phyloP scores from a whole-genome alignment of 768 basidiomycete genomes.

The Leccinellum luteum region DNA sequence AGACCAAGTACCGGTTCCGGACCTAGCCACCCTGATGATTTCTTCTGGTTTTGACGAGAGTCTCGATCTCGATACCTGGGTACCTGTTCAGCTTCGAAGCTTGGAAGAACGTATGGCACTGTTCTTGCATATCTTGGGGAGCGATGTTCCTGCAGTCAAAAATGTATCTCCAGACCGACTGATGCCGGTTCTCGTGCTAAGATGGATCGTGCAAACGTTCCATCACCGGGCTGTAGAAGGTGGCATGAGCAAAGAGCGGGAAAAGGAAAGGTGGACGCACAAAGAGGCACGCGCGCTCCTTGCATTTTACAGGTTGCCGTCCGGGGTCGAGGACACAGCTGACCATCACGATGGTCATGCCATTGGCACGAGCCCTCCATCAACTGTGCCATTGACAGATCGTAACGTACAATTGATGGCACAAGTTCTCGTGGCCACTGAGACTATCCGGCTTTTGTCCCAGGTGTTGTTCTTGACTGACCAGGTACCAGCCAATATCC shows the following conservation, averaged over 20 bases:
- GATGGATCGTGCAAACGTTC: conserved; percentile 58
- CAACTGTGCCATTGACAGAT: conserved; percentile 40
- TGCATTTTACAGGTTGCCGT: conserved; percentile 39
- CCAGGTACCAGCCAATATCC: conserved; percentile 43
- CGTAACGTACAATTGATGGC: conserved; percentile 68
- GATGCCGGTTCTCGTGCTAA: conserved; percentile 52
- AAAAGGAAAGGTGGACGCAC: conserved; percentile 67
- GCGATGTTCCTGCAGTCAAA: conserved; percentile 49
- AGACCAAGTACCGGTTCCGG: conserved; percentile 53
- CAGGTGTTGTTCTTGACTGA: conserved; percentile 59
- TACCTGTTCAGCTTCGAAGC: conserved; percentile 49
- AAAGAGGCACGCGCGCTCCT: conserved; percentile 61
- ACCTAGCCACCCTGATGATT: conserved; percentile 47
- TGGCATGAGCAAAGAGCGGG: conserved; percentile 50
- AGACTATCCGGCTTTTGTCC: conserved; percentile 57
- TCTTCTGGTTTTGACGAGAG: conserved; percentile 30
- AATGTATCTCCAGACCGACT: conserved; percentile 46
- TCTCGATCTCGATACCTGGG: conserved; percentile 23
- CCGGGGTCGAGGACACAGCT: conserved; percentile 12
- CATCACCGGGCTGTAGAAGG: conserved; percentile 50
- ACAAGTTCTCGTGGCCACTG: conserved; percentile 57
- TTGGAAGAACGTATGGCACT: conserved; percentile 52
- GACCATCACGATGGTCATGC: conserved; percentile 4
- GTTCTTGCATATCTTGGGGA: conserved; percentile 54
- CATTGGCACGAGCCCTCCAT: conserved; percentile 16